Conservation (phyloP, 441 rosid species). For the Omphalea diandra region DNA sequence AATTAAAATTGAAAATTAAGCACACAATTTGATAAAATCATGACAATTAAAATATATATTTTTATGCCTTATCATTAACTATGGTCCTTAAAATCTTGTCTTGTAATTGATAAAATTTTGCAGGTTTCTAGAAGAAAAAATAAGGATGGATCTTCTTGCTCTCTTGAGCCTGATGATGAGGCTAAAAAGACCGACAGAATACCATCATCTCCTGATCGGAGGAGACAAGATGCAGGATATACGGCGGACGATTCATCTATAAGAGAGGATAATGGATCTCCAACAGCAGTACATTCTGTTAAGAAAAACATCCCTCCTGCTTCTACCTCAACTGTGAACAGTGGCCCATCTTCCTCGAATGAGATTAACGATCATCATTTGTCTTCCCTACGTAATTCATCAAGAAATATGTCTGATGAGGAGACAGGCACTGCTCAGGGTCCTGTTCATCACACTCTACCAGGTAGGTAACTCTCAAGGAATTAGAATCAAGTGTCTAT, state of each 20-base stretch:
- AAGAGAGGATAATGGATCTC: slow-evolving; percentile 53
- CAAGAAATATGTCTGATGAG: slow-evolving; percentile 68
- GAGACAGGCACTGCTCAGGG: slow-evolving; percentile 52
- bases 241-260: slow-evolving; percentile 34
- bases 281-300: slow-evolving; percentile 26
- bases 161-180: slow-evolving; percentile 60
- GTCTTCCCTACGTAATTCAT: slow-evolving; percentile 60
- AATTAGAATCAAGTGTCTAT: slow-evolving; percentile 8
- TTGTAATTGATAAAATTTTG: slow-evolving; percentile 22
- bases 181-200: slow-evolving; percentile 53
- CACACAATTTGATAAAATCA: too few species aligned
- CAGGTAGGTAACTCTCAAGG: slow-evolving; percentile 42
- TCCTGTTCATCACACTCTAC: slow-evolving; percentile 74
- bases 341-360: slow-evolving; percentile 74
- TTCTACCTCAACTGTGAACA: slow-evolving; percentile 58
- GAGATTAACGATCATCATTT: slow-evolving; percentile 59
- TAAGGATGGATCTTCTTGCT: slow-evolving; percentile 55
- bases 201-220: slow-evolving; percentile 60
- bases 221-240: slow-evolving; percentile 49
- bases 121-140: slow-evolving; percentile 78
- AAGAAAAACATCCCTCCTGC: slow-evolving; percentile 42
- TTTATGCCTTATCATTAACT: too few species aligned
- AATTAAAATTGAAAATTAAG: too few species aligned
- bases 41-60: too few species aligned
- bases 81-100: slow-evolving; percentile 19